phyloP scores from a whole-genome alignment of 2,329 filamentous ascomycete species.

The Fusarium sp. region DNA sequence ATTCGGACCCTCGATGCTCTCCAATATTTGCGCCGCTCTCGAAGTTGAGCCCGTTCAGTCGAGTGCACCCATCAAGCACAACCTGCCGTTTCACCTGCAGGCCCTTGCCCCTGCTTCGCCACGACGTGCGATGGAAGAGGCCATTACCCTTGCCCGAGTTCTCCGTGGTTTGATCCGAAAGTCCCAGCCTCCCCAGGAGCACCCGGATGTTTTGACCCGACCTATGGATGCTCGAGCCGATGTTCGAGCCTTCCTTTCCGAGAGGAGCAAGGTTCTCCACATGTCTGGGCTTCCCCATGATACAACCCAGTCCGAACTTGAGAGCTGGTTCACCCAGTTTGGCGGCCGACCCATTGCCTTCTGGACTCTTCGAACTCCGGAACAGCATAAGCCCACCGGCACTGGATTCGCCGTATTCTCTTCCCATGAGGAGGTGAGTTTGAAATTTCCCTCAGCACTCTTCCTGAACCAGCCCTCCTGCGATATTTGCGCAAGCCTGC shows the following conservation, averaged over 20 bases:
- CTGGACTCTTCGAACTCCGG: constrained; percentile 96
- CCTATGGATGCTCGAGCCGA: constrained; percentile 98
- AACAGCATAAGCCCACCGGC: constrained; percentile 99
- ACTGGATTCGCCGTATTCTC: constrained; percentile 99
- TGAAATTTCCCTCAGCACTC: background rate
- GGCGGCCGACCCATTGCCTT: constrained; percentile 97
- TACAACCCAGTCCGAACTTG: constrained; percentile 96
- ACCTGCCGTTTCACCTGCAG: constrained; percentile 96
- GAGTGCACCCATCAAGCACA: constrained; percentile 98
- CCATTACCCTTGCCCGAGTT: constrained; percentile 91
- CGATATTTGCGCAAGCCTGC: background rate
- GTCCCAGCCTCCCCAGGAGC: constrained; percentile 92
- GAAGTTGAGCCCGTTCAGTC: constrained; percentile 98
- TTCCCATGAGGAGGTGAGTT: constrained; percentile 94
- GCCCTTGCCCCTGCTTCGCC: constrained; percentile 94
- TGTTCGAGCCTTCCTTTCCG: constrained; percentile 93
- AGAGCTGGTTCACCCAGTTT: constrained; percentile 99
- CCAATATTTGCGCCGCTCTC: constrained; percentile 97
- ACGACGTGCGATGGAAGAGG: constrained; percentile 96
- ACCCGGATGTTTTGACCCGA: constrained; percentile 92
- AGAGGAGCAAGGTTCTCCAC: constrained; percentile 97
- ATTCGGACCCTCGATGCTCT: constrained; percentile 93
- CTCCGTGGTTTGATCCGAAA: constrained; percentile 94
- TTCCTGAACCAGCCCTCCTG: background rate
- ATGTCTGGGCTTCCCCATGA: constrained; percentile 98